Evolutionary conservation across 2,329 filamentous ascomycete genomes (phyloP).

Genomic region (Helotiales sp.): DNA sequence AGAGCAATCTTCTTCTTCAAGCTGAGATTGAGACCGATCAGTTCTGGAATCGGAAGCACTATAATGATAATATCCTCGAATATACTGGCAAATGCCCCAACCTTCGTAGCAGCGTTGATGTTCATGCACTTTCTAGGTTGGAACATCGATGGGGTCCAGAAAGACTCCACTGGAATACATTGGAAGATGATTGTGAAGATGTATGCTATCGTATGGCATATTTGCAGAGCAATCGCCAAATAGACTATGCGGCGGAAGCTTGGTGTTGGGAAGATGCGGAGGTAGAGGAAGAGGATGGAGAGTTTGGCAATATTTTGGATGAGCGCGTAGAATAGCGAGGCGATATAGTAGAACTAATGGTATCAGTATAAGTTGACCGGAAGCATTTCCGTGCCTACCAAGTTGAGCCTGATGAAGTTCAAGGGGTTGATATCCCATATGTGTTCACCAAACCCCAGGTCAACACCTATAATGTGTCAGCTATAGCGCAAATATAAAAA

Average conservation of each 20-base stretch:
- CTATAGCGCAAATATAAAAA: constrained; percentile 2
- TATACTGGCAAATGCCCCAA: constrained; percentile 66
- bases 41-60: constrained; percentile 63
- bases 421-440: constrained; percentile 18
- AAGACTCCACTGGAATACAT: constrained; percentile 15
- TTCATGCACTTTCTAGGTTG: constrained; percentile 50
- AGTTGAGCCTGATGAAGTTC: constrained; percentile 15
- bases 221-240: constrained; percentile 11
- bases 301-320: constrained; percentile 23
- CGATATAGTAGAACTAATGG: constrained; percentile 26
- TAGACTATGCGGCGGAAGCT: constrained; percentile 13
- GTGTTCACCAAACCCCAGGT: constrained; percentile 22
- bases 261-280: constrained; percentile 21
- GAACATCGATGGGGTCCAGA: constrained; percentile 13
- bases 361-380: background rate
- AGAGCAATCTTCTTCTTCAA: constrained; percentile 65
- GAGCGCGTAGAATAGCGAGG: constrained; percentile 23
- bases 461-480: constrained; percentile 10
- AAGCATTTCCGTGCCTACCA: constrained; percentile 8
- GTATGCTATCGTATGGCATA: constrained; percentile 10
- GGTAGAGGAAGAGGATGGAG: constrained; percentile 25
- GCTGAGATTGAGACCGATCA: constrained; percentile 61
- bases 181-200: constrained; percentile 13
- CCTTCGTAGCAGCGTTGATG: constrained; percentile 63
- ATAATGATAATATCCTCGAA: constrained; percentile 66